phyloP scores from a whole-genome alignment of 768 basidiomycete species.

The Pulveroboletus sp. region DNA sequence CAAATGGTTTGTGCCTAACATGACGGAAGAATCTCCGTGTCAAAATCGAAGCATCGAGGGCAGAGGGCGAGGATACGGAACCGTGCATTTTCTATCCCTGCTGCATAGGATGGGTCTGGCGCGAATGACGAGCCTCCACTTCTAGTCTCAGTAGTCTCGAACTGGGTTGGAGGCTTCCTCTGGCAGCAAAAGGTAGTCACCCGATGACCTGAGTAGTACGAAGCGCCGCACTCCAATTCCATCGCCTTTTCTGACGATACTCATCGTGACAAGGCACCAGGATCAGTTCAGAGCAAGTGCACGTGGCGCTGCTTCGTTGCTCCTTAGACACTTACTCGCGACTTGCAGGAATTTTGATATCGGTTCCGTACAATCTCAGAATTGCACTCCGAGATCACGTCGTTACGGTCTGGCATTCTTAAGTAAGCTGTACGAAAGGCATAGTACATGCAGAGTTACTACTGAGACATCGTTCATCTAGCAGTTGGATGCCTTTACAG shows the following conservation, averaged over 20 bases:
- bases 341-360: constrained; percentile 78
- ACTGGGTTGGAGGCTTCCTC: constrained; percentile 12
- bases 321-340: not conserved
- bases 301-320: constrained; percentile 4
- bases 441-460: constrained; percentile 96
- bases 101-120: not conserved
- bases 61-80: constrained; percentile 70
- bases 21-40: constrained; percentile 87
- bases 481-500: constrained; percentile 66
- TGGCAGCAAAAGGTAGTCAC: constrained; percentile 19
- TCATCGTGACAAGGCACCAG: constrained; percentile 95
- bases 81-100: constrained; percentile 42
- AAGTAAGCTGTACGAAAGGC: constrained; percentile 99
- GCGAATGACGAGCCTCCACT: constrained; percentile 41
- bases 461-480: constrained; percentile 66
- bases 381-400: constrained; percentile 87
- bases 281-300: constrained; percentile 93
- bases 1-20: not conserved
- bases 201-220: constrained; percentile 23
- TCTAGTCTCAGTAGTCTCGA: constrained; percentile 75
- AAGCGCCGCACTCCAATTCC: constrained; percentile 73
- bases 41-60: constrained; percentile 87
- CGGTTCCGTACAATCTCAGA: constrained; percentile 95
- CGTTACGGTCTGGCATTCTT: constrained; percentile 90
- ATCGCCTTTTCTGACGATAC: constrained; percentile 82